Base-by-base conservation (phyloP, 352 stramenopile genomes). In the Globisporangium lucens region DNA sequence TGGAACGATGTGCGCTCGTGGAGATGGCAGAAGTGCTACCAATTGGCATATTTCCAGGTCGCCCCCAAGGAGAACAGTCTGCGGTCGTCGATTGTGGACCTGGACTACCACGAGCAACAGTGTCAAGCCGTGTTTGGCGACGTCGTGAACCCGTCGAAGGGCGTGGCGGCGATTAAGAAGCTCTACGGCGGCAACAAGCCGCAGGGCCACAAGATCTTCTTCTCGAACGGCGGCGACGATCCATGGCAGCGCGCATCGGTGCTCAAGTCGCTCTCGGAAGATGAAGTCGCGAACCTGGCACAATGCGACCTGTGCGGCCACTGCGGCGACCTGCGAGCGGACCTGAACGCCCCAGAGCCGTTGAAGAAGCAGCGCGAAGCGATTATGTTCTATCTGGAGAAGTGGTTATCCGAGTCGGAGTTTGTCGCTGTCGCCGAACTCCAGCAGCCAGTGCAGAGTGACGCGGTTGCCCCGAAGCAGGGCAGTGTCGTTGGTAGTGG, bases 31-130 rank as follows among this genome's bases (percentile, higher is more conserved):
- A 97, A 96, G 61, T 97, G 89, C 67, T 80, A 71, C 38, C 80
- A 97, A 72, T 67, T 97, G 43, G 89, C 89, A 29, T 97, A 91
- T 67, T 96, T 96, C 72, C 89, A 97, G 63, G 73, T 93, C 27
- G 89, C 89, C 2, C 88, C 88, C 0, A 55, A 74, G 43, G 74
- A 69, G 7, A 77, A 79, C 55, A 92, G 82, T 62, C 61, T 97
- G 6, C 85, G 89, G 0, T 75, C 89, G 17, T 72, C 70, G 17
- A 82, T 87, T 47, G 82, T 97, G 12, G 67, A 92, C 67, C 58
- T 96, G 13, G 73, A 79, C 3, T 96, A 96, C 75, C 89, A 96
- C 57, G 51, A 91, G 60, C 67, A 88, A 52, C 89, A 97, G 75
- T 97, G 89, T 68, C 64, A 79, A 20, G 52, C 71, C 2, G 74